Base-by-base conservation (phyloP, 176 grass and related monocot species). In the Cenchrus purpureus region DNA sequence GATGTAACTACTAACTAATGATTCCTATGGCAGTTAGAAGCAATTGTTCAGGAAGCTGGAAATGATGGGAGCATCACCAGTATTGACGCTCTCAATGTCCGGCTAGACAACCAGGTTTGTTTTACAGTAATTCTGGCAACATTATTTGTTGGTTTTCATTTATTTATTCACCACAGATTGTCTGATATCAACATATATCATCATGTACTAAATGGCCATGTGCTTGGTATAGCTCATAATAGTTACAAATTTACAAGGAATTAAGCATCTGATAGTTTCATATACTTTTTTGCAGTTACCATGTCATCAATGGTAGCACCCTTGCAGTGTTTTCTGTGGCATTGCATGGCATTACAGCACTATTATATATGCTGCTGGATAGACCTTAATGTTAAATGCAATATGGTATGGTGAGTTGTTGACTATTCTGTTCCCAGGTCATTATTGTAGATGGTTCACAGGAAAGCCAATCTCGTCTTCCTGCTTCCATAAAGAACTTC, bases 71-170 rank as follows among this genome's bases (percentile, higher is more conserved):
- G 84, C 86, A 90, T 98, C 85, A 90, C 84, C 13, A 83, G 50
- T 62, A 93, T 95, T 48, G 84, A 89, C 83, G 5, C 7, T 46
- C 45, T 95, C 52, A 86, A 98, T 49, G 69, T 92, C 42, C 76
- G 58, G 22, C 88, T 95, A 54, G 91, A 95, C 20, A 98, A 93
- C 78, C 91, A 98, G 92, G 95, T 95, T 74, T 68, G 61, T 48
- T 61, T 48, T 29, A 46, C 40, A 82, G 16, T 70, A 40, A 53
- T 22, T 86, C 46, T 67, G 22, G 43, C 31, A 58, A 7, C 54
- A 61, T 74, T 56, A 83, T 44, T 79, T 69, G 67, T 69, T 45
- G 40, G 8, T 45, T 45, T 69, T 52, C 48, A 16, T 73, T 46
- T 50, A 50, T 72, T 72, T 46, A 72, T 72, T 72, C 45, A 72